phyloP scores from a whole-genome alignment of 2,329 filamentous ascomycete species.

The Aureobasidium sp. region DNA sequence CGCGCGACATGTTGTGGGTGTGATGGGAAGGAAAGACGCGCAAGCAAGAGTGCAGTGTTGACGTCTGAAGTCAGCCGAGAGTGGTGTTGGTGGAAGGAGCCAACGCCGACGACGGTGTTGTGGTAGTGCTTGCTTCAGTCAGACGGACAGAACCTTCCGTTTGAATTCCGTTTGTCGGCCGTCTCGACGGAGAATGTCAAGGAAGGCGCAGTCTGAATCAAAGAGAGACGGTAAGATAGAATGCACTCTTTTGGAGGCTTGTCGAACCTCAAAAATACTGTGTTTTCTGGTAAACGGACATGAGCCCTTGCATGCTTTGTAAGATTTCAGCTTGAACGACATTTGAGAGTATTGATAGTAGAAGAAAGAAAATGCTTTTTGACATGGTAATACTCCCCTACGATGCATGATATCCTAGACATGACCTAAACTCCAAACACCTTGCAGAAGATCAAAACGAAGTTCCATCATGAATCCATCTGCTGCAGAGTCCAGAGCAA shows the following conservation, averaged over 20 bases:
- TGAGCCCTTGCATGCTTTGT: not conserved
- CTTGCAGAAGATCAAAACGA: constrained; percentile 6
- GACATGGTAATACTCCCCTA: not conserved
- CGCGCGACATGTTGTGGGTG: not conserved
- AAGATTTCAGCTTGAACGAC: not conserved
- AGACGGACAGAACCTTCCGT: not conserved
- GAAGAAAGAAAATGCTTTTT: not conserved
- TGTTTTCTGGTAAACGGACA: not conserved
- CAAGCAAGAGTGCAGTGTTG: not conserved
- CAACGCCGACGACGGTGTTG: not conserved
- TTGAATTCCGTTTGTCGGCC: not conserved
- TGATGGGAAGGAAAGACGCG: not conserved
- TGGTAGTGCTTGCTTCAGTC: not conserved
- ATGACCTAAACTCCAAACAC: constrained; percentile 8
- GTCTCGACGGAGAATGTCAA: not conserved
- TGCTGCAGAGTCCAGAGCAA: constrained; percentile 87
- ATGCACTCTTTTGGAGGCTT: not conserved
- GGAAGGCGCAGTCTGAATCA: not conserved
- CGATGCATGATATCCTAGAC: constrained; percentile 5
- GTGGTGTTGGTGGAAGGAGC: not conserved
- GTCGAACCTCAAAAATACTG: not conserved
- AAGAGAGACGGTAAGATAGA: not conserved
- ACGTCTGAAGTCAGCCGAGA: not conserved
- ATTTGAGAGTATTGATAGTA: not conserved
- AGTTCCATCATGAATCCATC: constrained; percentile 57